Evolutionary conservation across 2,329 filamentous ascomycete species (phyloP), one percentile per base, ranked within the genome.

Genomic region (Drechslerella dactyloides): DNA sequence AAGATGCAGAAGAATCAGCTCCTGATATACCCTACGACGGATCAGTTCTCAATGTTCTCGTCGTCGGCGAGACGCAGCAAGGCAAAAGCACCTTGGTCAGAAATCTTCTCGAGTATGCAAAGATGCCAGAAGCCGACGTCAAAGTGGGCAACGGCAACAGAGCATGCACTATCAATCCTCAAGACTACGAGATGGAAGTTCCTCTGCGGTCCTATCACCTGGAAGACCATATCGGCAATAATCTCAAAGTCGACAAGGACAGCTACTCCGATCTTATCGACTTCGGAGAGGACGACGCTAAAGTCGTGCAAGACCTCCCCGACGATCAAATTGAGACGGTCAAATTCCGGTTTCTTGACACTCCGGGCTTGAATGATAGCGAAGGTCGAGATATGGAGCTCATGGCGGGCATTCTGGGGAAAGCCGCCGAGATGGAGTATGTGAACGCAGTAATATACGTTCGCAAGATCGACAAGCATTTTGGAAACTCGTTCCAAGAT

Each of bases 41-140:
- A 35, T 21, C 15, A 4, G 24, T 44, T 7, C 42, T 66, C 21
- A 66, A 66, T 15, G 54, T 66, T 21, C 55, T 66, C 1, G 37
- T 66, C n/a, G 62, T 66, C 11, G 62, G 62, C 15, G 62, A 66
- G 23, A 66, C 62, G n/a, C 62, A 66, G 40, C 62, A 66, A 24
- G 62, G 62, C 15, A 66, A 66, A 21, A 66, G 62, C 17, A 59
- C 54, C 2, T 17, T 66, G 17, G 30, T 66, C 8, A 42, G 33
- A 35, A 50, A 66, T n/a, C 48, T 66, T 1, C 19, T 37, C 21
- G 33, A 24, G 2, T 66, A 66, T 24, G 62, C 62, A 3, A 33
- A 52, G 1, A 33, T 58, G 4, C 48, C 54, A 44, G 62, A 66
- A 8, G n/a, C 19, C 2, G 37, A 66, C 30, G 59, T 66, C 35